These are phyloP conservation scores for Saccharomycopsis babjevae DNA, from an alignment of 805 yeast genomes.

Conservation along the genomic window DNA sequence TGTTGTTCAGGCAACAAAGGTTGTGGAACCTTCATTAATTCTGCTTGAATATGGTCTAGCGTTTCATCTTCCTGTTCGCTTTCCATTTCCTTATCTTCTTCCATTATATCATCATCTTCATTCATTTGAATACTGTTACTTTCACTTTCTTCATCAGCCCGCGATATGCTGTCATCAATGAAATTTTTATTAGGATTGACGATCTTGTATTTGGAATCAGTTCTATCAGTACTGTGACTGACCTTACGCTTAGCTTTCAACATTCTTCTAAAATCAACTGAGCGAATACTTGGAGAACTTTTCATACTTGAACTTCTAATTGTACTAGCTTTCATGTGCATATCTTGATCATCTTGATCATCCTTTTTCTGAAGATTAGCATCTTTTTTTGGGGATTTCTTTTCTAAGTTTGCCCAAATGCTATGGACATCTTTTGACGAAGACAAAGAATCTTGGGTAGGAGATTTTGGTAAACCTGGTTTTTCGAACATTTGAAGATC, in stretches of 20 bases:
- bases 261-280: slow-evolving; percentile 34
- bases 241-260: slow-evolving; percentile 23
- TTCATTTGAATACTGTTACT: slow-evolving; percentile 1
- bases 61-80: slow-evolving; percentile 4
- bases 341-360: neutral
- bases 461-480: slow-evolving; percentile 15
- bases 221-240: neutral
- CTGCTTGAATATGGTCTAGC: slow-evolving; percentile 13
- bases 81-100: neutral
- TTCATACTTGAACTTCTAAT: slow-evolving; percentile 37
- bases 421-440: slow-evolving; percentile 18
- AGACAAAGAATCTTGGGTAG: slow-evolving; percentile 17
- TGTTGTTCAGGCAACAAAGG: slow-evolving; percentile 19
- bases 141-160: slow-evolving; percentile 11
- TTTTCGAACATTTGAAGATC: slow-evolving; percentile 10
- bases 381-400: neutral
- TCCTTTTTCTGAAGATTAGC: neutral
- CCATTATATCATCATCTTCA: neutral
- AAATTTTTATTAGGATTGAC: slow-evolving; percentile 2
- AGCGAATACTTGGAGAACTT: slow-evolving; percentile 40
- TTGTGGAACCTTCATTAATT: slow-evolving; percentile 14
- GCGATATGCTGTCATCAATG: slow-evolving; percentile 12
- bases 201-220: neutral
- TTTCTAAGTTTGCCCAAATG: slow-evolving; percentile 16
- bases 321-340: slow-evolving; percentile 23